These are phyloP conservation scores for Globisporangium okanoganense DNA, from an alignment of 352 stramenopile species.

Conservation along the genomic window DNA sequence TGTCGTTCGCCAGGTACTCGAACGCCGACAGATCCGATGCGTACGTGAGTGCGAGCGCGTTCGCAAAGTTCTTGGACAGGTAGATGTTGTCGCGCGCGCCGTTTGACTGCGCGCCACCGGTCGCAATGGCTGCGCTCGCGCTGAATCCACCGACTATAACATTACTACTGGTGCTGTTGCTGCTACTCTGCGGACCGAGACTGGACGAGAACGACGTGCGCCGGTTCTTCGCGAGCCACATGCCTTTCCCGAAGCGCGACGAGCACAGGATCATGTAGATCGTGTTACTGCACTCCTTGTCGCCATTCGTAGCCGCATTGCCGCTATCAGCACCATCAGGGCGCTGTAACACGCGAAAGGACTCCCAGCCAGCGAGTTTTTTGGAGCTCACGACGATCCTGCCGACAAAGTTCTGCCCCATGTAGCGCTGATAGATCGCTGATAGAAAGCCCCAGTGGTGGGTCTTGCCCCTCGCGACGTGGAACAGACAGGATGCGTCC, in stretches of 20 bases:
- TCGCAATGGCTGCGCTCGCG: constrained; percentile 13
- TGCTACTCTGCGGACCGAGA: constrained; percentile 4
- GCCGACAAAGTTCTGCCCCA: constrained; percentile 77
- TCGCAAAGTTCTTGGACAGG: constrained; percentile 68
- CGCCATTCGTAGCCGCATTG: constrained; percentile 6
- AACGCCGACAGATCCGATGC: constrained; percentile 64
- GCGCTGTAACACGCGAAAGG: constrained; percentile 63
- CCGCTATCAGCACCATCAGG: constrained; percentile 14
- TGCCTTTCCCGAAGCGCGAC: constrained; percentile 75
- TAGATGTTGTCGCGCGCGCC: constrained; percentile 32
- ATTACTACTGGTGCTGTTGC: neutral
- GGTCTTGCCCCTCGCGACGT: constrained; percentile 64
- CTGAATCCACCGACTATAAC: neutral
- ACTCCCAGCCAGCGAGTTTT: constrained; percentile 69
- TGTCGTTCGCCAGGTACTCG: constrained; percentile 15
- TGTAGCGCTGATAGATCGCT: constrained; percentile 49
- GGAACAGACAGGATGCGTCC: constrained; percentile 69
- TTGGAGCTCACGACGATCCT: constrained; percentile 51
- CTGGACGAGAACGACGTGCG: constrained; percentile 16
- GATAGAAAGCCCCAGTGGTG: constrained; percentile 83
- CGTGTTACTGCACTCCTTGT: constrained; percentile 14
- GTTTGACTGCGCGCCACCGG: neutral
- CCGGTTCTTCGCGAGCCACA: constrained; percentile 63
- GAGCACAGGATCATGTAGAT: constrained; percentile 78
- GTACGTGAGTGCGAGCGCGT: constrained; percentile 63